phyloP scores from a whole-genome alignment of 495 filamentous ascomycete species.

The Choiromyces venosus region DNA sequence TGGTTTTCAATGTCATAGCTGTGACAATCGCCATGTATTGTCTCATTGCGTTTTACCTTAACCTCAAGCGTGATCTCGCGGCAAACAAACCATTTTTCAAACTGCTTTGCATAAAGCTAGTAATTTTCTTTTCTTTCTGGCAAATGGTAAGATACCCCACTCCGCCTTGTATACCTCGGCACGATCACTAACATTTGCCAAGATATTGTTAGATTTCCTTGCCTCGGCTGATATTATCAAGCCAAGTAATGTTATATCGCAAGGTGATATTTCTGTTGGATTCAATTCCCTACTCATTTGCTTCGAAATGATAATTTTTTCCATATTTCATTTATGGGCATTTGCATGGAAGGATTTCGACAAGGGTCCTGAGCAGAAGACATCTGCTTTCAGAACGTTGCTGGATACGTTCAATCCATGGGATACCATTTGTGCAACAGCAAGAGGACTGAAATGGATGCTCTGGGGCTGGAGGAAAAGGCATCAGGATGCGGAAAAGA shows the following conservation, averaged over 20 bases:
- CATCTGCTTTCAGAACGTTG: slow-evolving; percentile 57
- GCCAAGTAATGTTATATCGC: slow-evolving; percentile 55
- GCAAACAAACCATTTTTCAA: slow-evolving; percentile 73
- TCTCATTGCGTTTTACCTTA: slow-evolving; percentile 82
- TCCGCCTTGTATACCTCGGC: not conserved
- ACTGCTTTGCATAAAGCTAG: slow-evolving; percentile 80
- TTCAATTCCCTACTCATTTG: slow-evolving; percentile 74
- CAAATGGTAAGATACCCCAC: slow-evolving; percentile 53
- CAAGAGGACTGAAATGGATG: slow-evolving; percentile 73
- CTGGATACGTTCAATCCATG: slow-evolving; percentile 73
- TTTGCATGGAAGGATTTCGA: slow-evolving; percentile 71
- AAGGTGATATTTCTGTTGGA: slow-evolving; percentile 72
- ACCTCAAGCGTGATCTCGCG: slow-evolving; percentile 63
- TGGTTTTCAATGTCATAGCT: slow-evolving; percentile 63
- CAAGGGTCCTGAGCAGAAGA: slow-evolving; percentile 45
- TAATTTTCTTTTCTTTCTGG: slow-evolving; percentile 95
- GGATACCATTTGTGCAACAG: slow-evolving; percentile 74
- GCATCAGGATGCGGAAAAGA: slow-evolving; percentile 42
- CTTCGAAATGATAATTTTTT: slow-evolving; percentile 83
- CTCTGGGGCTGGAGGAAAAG: slow-evolving; percentile 62
- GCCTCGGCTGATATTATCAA: slow-evolving; percentile 60
- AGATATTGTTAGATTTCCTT: slow-evolving; percentile 63
- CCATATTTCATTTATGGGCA: slow-evolving; percentile 72
- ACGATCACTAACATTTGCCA: slow-evolving; percentile 29
- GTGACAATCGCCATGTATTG: slow-evolving; percentile 90